phyloP scores from a whole-genome alignment of 2,329 filamentous ascomycete species.

The Neodidymelliopsis sp. region DNA sequence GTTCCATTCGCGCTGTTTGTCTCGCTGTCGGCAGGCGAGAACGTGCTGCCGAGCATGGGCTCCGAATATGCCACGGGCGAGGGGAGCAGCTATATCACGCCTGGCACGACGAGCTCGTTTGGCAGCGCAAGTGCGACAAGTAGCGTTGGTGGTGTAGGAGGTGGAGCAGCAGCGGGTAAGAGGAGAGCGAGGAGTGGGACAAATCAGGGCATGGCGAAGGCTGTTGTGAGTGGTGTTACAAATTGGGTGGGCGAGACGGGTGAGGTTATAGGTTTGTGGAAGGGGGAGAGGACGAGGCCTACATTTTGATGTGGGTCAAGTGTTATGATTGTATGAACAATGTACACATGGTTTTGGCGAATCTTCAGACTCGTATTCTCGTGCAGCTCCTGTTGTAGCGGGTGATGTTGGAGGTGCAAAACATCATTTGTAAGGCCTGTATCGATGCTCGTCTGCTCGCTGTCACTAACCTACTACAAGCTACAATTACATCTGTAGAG shows the following conservation, averaged over 20 bases:
- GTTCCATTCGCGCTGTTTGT: constrained; percentile 96
- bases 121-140: constrained; percentile 21
- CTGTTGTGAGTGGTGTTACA: constrained; percentile 65
- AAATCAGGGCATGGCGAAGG: constrained; percentile 63
- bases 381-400: no score
- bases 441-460: no score
- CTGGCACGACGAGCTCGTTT: constrained; percentile 49
- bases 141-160: constrained; percentile 41
- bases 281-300: constrained; percentile 63
- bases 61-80: constrained; percentile 72
- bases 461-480: no score
- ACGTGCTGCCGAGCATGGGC: constrained; percentile 91
- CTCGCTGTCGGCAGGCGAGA: constrained; percentile 90
- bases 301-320: constrained; percentile 33
- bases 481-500: no score
- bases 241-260: constrained; percentile 71
- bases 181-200: constrained; percentile 59
- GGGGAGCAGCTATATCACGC: constrained; percentile 57
- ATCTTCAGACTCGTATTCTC: no score
- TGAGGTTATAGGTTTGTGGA: constrained; percentile 69
- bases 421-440: no score
- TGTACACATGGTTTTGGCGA: background rate
- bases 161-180: constrained; percentile 34
- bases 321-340: constrained; percentile 23
- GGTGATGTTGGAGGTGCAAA: no score